A percentile compares a stretch with the other conserved stretches of the same genome.
phyloP scores from a whole-genome alignment of 1,284 basidiomycete species.

The Puccinia brachypodii region DNA sequence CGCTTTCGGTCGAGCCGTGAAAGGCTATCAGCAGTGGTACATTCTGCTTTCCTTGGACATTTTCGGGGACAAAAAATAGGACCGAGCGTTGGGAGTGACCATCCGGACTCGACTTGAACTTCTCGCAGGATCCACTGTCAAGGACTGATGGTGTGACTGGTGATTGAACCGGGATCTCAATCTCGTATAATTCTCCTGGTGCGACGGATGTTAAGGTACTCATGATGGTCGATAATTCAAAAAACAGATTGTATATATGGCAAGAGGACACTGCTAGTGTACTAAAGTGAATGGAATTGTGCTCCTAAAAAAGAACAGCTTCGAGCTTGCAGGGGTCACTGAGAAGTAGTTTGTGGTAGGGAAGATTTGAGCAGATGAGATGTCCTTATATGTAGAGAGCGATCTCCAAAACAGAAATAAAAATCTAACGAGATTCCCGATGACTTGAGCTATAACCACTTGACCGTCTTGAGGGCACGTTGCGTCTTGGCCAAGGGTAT shows the following conservation, averaged over 20 bases:
- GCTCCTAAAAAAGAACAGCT: not conserved
- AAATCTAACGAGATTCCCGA: not conserved
- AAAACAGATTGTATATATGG: constrained; percentile 1
- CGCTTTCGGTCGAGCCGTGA: constrained; percentile 29
- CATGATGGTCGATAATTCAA: constrained; percentile 14
- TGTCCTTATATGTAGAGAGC: constrained; percentile 13
- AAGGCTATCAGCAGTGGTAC: constrained; percentile 26
- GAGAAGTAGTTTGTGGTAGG: not conserved
- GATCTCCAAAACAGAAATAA: too few species aligned
- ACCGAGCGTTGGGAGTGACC: constrained; percentile 19
- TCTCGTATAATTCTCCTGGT: constrained; percentile 5
- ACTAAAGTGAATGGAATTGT: not conserved
- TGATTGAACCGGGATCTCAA: constrained; percentile 23
- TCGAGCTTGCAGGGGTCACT: not conserved
- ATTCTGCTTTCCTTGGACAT: constrained; percentile 8
- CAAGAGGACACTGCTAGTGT: not conserved
- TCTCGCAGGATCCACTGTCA: not conserved
- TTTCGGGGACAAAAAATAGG: constrained; percentile 35
- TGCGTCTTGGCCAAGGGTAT: not conserved
- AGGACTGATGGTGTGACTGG: constrained; percentile 15
- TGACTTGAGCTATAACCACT: not conserved
- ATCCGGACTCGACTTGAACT: not conserved
- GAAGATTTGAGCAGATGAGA: not conserved
- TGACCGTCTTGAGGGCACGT: not conserved
- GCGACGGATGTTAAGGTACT: not conserved